A percentile compares a stretch with the other conserved stretches of the same genome.
Conservation (phyloP, 2,329 filamentous ascomycete species). For the Cladosporium sp. region DNA sequence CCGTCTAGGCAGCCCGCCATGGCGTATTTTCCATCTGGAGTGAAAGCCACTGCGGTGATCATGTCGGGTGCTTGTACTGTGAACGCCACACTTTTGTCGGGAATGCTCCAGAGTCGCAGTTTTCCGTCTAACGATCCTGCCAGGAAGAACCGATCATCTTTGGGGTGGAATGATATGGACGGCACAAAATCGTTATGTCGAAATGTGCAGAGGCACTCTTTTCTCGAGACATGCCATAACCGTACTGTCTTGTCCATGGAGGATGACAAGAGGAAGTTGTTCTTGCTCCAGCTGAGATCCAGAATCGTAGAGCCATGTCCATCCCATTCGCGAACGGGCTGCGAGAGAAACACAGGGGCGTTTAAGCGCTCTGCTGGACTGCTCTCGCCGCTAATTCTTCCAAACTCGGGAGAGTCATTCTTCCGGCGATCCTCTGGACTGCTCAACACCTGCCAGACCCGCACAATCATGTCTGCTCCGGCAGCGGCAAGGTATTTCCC, state of each 20-base stretch:
- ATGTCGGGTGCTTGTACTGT: slow-evolving; percentile 73
- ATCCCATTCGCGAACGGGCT: slow-evolving; percentile 71
- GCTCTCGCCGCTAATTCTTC: slow-evolving; percentile 30
- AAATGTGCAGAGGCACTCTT: slow-evolving; percentile 87
- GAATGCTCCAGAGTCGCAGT: slow-evolving; percentile 90
- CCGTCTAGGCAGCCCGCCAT: slow-evolving; percentile 87
- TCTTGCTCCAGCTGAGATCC: slow-evolving; percentile 97
- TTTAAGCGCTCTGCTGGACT: slow-evolving; percentile 58
- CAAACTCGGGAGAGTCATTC: slow-evolving; percentile 44
- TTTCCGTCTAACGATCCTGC: slow-evolving; percentile 88
- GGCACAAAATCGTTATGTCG: slow-evolving; percentile 94
- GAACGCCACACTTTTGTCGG: slow-evolving; percentile 88
- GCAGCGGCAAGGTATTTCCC: slow-evolving; percentile 88
- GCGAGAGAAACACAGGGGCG: slow-evolving; percentile 81
- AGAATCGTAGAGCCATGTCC: slow-evolving; percentile 83
- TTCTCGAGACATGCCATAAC: slow-evolving; percentile 82
- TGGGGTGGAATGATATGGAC: slow-evolving; percentile 88
- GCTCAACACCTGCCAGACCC: slow-evolving; percentile 84
- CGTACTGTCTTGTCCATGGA: slow-evolving; percentile 98
- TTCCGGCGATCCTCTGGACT: slow-evolving; percentile 71
- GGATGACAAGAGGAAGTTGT: slow-evolving; percentile 91
- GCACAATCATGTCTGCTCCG: slow-evolving; percentile 78
- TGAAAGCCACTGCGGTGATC: slow-evolving; percentile 90
- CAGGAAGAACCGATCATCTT: slow-evolving; percentile 92
- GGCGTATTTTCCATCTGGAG: slow-evolving; percentile 81